phyloP scores from a whole-genome alignment of 345 rosid species.

The Eucalyptus marginata region DNA sequence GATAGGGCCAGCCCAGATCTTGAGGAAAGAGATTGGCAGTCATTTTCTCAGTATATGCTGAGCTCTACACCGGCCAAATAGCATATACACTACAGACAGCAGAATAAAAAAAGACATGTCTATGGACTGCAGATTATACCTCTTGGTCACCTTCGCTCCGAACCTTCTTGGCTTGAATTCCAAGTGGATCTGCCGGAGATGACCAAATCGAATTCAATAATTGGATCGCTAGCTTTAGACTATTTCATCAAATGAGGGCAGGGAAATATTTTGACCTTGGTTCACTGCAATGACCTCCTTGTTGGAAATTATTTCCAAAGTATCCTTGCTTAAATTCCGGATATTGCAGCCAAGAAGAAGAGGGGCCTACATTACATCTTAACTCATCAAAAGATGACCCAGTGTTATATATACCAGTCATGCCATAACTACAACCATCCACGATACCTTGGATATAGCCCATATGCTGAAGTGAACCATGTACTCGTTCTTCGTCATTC shows the following conservation, averaged over 20 bases:
- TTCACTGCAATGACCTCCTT: slow-evolving; percentile 34
- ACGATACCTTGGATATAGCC: slow-evolving; percentile 77
- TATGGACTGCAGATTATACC: not conserved
- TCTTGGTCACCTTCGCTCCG: slow-evolving; percentile 24
- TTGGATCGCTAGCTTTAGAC: not conserved
- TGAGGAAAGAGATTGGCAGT: not conserved
- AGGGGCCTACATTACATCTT: slow-evolving; percentile 19
- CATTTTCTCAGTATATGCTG: not conserved
- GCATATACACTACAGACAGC: not conserved
- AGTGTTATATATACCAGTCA: not conserved
- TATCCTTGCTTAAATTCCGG: slow-evolving; percentile 13
- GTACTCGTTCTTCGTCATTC: slow-evolving; percentile 81
- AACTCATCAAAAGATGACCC: not conserved
- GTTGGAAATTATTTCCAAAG: slow-evolving; percentile 17
- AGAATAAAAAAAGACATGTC: not conserved
- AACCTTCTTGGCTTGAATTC: slow-evolving; percentile 43
- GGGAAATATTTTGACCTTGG: slow-evolving; percentile 17
- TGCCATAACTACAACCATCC: not conserved
- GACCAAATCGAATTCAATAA: not conserved
- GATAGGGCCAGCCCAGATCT: slow-evolving; percentile 83
- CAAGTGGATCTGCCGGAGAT: slow-evolving; percentile 15
- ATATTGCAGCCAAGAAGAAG: slow-evolving; percentile 32
- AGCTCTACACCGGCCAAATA: not conserved
- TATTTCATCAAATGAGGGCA: not conserved
- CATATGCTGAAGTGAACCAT: slow-evolving; percentile 84